Percentiles rank a stretch among this genome's conserved stretches.
Evolutionary conservation across 2,329 filamentous ascomycete species (phyloP).

Genomic region (Verticillium nubilum): DNA sequence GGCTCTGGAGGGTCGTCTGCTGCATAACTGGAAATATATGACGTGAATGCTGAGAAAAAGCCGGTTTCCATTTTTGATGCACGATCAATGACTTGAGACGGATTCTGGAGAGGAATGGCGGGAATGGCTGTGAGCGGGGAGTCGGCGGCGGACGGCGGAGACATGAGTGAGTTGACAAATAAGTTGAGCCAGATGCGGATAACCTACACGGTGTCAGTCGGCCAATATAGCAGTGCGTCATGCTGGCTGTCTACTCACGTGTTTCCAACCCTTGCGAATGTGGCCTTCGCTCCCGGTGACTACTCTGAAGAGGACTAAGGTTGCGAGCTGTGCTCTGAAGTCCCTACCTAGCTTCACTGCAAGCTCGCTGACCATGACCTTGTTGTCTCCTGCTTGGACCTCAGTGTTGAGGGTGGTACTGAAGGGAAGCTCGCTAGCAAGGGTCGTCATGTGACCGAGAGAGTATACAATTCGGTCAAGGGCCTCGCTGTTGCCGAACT

Average conservation of each 20-base stretch:
- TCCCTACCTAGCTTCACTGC: constrained; percentile 93
- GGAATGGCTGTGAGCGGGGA: constrained; percentile 65
- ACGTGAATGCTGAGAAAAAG: constrained; percentile 89
- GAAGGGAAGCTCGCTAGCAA: constrained; percentile 69
- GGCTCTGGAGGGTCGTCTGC: constrained; percentile 97
- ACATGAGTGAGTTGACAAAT: constrained; percentile 90
- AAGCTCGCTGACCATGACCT: constrained; percentile 97
- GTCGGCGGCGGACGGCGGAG: constrained; percentile 64
- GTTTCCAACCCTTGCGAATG: constrained; percentile 71
- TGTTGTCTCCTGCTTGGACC: constrained; percentile 85
- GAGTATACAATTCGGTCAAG: constrained; percentile 91
- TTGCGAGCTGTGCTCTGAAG: constrained; percentile 88
- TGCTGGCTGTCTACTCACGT: constrained; percentile 45
- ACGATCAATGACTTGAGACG: constrained; percentile 88
- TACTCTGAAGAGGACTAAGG: constrained; percentile 90
- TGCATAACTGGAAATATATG: constrained; percentile 97
- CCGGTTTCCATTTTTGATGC: constrained; percentile 76
- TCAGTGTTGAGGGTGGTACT: constrained; percentile 92
- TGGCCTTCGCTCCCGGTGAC: constrained; percentile 78
- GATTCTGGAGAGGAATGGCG: constrained; percentile 82
- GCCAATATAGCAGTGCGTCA: neutral
- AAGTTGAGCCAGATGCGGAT: constrained; percentile 91
- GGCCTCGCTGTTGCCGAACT: constrained; percentile 76
- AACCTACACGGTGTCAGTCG: constrained; percentile 53
- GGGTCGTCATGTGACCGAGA: constrained; percentile 82